Conservation (phyloP, 2,329 filamentous ascomycete genomes). For the Geoglossum cookeanum region DNA sequence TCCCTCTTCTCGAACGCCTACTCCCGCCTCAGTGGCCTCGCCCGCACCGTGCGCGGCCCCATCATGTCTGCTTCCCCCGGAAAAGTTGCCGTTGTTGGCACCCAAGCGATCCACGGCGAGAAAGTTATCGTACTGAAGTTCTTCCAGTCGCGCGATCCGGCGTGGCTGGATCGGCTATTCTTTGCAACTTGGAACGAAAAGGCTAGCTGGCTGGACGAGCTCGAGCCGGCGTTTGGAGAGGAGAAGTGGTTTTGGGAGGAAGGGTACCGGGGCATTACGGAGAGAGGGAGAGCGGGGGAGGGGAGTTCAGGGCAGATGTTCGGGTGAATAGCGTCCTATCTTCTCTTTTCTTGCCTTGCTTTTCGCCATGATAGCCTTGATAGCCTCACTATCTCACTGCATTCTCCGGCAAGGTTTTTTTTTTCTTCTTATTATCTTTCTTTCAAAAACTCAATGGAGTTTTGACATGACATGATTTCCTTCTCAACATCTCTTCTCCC, state of each 20-base stretch:
- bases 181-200: background rate
- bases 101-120: background rate
- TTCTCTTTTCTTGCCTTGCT: no score
- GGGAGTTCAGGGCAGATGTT: no score
- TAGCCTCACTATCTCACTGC: no score
- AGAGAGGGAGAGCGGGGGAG: no score
- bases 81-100: slow-evolving; percentile 4
- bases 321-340: no score
- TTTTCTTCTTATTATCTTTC: no score
- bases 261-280: background rate
- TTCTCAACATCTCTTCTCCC: no score
- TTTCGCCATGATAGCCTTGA: no score
- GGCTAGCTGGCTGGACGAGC: background rate
- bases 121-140: slow-evolving; percentile 3
- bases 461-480: no score
- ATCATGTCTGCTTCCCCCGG: slow-evolving; percentile 4
- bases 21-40: background rate
- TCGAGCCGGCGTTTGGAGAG: background rate
- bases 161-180: slow-evolving; percentile 2
- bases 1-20: slow-evolving; percentile 3
- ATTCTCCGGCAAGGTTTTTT: no score
- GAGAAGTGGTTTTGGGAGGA: background rate
- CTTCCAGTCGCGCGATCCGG: slow-evolving; percentile 2
- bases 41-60: slow-evolving; percentile 3
- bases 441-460: no score